A percentile compares a stretch with the other conserved stretches of the same genome.
phyloP scores from a whole-genome alignment of 768 basidiomycete species.

The Mycena albidolilacea region DNA sequence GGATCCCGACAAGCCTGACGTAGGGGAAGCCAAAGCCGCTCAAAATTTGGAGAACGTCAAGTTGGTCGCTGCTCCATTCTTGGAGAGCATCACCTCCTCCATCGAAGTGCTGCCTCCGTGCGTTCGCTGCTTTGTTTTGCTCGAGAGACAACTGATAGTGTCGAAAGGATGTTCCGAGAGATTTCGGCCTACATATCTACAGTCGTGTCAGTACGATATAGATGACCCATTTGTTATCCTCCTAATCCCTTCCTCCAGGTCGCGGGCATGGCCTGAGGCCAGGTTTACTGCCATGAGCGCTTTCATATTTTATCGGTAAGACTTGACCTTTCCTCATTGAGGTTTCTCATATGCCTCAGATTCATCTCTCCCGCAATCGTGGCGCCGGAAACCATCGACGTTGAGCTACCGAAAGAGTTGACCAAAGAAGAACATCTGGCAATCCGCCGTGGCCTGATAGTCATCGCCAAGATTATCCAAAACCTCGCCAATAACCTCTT shows the following conservation, averaged over 20 bases:
- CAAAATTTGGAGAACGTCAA: constrained; percentile 82
- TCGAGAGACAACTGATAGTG: constrained; percentile 27
- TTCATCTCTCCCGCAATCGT: constrained; percentile 95
- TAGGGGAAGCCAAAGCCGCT: constrained; percentile 69
- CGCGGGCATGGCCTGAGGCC: constrained; percentile 81
- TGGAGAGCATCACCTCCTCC: constrained; percentile 82
- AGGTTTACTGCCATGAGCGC: constrained; percentile 89
- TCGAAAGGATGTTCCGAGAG: constrained; percentile 86
- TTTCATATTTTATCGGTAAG: constrained; percentile 91
- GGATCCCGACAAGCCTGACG: constrained; percentile 70
- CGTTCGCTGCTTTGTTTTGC: constrained; percentile 46
- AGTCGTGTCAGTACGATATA: constrained; percentile 71
- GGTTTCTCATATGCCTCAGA: constrained; percentile 52
- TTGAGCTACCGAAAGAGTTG: constrained; percentile 78
- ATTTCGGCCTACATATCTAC: constrained; percentile 86
- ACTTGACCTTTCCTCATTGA: neutral
- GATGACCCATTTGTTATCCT: neutral
- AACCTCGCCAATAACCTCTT: constrained; percentile 95
- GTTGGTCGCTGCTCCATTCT: constrained; percentile 80
- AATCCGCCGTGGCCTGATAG: constrained; percentile 85
- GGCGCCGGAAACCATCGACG: constrained; percentile 86
- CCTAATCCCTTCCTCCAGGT: constrained; percentile 50
- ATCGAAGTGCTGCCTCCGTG: constrained; percentile 81
- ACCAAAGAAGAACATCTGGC: constrained; percentile 53
- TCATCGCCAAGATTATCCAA: constrained; percentile 93